Base-by-base conservation (phyloP, 1,284 basidiomycete species). In the Agaricales sp. region DNA sequence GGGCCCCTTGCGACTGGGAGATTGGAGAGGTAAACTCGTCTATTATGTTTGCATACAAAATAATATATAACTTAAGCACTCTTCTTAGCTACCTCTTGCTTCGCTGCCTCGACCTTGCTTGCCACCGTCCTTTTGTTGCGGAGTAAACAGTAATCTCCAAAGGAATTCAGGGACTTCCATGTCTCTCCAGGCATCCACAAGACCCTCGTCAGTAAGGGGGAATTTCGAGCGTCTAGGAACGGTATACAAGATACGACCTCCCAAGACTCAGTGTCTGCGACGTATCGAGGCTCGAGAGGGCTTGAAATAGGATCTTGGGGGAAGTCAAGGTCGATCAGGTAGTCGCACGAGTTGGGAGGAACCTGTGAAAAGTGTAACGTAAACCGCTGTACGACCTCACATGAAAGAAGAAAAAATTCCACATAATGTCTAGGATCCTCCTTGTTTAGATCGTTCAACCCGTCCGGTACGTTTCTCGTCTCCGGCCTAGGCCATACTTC, bases 361-460 rank as follows among this genome's bases (percentile, higher is more conserved):
- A 88, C 81, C 91, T 95, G 59, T 45, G 43, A 45, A 4, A 25
- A 48, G 35, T 52, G 16, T 45, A 56, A 41, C 45, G 51, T 46
- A 50, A 48, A 22, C 13, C 53, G 43, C 18, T 49, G 12, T 25
- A 30, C 6, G 49, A 21, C 52, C 21, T 47, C 45, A 45, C 25
- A 20, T 47, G 48, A 24, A 39, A 47, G 11, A 38, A 49, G 37
- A n/a, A 30, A 24, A 50, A 13, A 35, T 75, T 87, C 63, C 61
- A 95, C 95, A 67, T 92, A 95, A 53, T 84, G 83, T 47, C 82
- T 81, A 0, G 64, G 59, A 57, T 89, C 88, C 59, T 93, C 88
- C 56, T 71, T 68, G 66, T 99, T 99, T 49, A 88, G 64, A 58
- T 96, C 92, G 64, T 99, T 99, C 65, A 95, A 75, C 23, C 82